Evolutionary conservation across 192 early-diverging fungal species (phyloP).

Genomic region (Coemansia guatemalensis): DNA sequence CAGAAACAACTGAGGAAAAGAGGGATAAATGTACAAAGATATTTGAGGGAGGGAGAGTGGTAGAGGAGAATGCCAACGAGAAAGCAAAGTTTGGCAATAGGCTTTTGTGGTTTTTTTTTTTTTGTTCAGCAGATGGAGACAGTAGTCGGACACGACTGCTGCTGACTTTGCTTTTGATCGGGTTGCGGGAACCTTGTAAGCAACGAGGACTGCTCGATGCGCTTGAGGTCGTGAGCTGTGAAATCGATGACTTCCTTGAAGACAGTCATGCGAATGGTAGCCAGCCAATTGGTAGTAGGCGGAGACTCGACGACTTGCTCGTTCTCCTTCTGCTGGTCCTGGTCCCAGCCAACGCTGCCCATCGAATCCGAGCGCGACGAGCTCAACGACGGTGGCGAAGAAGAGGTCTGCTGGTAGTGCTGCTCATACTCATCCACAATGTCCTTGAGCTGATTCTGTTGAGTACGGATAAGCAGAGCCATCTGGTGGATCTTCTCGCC

Average conservation of each 20-base stretch:
- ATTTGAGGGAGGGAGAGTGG: too few species aligned
- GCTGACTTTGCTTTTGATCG: background rate
- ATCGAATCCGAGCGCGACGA: background rate
- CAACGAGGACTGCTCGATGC: slow-evolving; percentile 31
- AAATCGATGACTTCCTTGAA: slow-evolving; percentile 44
- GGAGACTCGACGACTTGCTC: background rate
- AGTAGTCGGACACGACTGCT: background rate
- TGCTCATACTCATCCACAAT: slow-evolving; percentile 20
- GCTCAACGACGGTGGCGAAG: background rate
- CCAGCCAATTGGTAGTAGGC: slow-evolving; percentile 27
- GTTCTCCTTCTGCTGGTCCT: background rate
- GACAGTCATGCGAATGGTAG: slow-evolving; percentile 18
- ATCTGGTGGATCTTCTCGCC: slow-evolving; percentile 48
- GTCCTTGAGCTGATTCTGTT: slow-evolving; percentile 26
- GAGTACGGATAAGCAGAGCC: slow-evolving; percentile 39
- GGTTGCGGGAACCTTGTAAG: slow-evolving; percentile 7
- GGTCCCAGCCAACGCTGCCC: background rate
- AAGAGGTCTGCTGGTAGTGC: background rate
- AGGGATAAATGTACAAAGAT: too few species aligned
- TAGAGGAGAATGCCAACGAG: background rate
- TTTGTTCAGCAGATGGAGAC: background rate
- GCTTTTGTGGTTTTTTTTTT: background rate
- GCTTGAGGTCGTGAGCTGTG: slow-evolving; percentile 13
- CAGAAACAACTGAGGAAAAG: slow-evolving; percentile 1
- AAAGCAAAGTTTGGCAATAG: background rate